Conservation (phyloP, 2,329 filamentous ascomycete species). For the Trichoderma harzianum region DNA sequence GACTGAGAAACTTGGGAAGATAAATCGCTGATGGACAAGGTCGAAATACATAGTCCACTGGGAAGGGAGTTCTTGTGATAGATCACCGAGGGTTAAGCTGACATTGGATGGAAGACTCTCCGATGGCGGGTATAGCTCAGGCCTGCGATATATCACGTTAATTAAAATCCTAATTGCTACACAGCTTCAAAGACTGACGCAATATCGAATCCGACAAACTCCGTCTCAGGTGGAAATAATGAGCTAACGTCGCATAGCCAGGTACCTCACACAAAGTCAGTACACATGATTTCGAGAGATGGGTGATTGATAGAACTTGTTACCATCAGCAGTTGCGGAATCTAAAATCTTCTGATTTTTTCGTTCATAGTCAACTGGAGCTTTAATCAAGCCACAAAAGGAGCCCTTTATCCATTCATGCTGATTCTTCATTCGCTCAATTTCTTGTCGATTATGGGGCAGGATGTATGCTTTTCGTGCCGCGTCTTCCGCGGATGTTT, state of each 20-base stretch:
- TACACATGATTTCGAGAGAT: neutral
- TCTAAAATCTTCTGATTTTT: constrained; percentile 5
- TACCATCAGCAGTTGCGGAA: constrained; percentile 14
- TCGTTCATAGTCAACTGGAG: constrained; percentile 1
- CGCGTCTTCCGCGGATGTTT: neutral
- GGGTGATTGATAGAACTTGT: neutral
- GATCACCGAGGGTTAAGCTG: neutral
- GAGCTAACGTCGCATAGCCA: constrained; percentile 11
- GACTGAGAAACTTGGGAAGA: constrained; percentile 10
- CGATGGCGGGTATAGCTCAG: neutral
- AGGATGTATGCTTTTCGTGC: constrained; percentile 10
- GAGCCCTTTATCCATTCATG: constrained; percentile 17
- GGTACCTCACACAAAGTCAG: neutral
- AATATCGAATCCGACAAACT: constrained; percentile 14
- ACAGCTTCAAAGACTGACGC: neutral
- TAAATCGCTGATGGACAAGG: constrained; percentile 20
- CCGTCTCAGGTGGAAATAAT: constrained; percentile 4
- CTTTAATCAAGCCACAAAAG: constrained; percentile 13
- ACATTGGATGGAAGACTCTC: neutral
- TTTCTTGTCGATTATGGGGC: constrained; percentile 3
- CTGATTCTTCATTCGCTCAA: constrained; percentile 17
- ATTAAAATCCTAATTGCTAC: neutral
- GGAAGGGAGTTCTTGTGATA: neutral
- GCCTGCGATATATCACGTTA: neutral
- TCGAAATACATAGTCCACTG: constrained; percentile 17